phyloP scores from a whole-genome alignment of 129 eudicot genomes.

The Flaveria linearis region DNA sequence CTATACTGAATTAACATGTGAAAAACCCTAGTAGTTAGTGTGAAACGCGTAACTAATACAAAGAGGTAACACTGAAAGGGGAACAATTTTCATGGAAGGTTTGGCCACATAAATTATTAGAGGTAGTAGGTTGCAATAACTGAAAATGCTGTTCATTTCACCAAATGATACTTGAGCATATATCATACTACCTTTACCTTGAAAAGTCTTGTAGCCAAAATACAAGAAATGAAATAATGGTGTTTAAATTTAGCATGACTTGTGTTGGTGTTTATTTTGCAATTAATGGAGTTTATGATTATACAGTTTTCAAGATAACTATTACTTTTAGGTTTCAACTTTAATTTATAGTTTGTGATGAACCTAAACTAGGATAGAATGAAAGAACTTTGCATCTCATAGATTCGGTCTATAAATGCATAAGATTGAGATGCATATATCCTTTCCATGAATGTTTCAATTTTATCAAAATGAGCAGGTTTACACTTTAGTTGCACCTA shows the following conservation, averaged over 20 bases:
- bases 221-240: background rate
- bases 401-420: background rate
- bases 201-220: background rate
- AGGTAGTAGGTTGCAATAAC: background rate
- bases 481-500: background rate
- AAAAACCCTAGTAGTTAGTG: constrained; percentile 3
- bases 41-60: background rate
- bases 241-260: background rate
- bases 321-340: background rate
- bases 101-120: background rate
- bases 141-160: background rate
- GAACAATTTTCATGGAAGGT: background rate
- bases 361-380: background rate
- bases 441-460: background rate
- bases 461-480: background rate
- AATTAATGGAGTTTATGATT: background rate
- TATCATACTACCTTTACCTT: background rate
- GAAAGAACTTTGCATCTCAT: background rate
- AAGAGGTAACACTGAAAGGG: background rate
- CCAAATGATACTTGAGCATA: background rate
- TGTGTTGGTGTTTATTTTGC: background rate
- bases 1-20: constrained; percentile 65
- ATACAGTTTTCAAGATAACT: background rate
- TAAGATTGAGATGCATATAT: background rate
- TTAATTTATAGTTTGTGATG: background rate